These are phyloP conservation scores for Alternaria sp. DNA, from an alignment of 2,329 filamentous ascomycete species.

Conservation along the genomic window DNA sequence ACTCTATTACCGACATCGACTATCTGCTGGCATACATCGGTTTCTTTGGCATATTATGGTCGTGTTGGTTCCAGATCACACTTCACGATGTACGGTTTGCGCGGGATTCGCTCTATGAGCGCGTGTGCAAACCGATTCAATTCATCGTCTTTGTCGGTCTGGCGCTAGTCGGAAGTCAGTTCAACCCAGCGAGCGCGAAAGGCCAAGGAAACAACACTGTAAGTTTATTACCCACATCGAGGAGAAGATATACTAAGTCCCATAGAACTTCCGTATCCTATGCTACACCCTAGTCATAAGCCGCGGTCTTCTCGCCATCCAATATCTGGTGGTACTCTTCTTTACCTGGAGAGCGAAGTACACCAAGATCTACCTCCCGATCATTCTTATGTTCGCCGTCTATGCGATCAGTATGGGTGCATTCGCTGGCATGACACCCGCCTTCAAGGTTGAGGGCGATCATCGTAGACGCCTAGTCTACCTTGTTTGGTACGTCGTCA, in stretches of 20 bases:
- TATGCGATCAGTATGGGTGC: conserved; percentile 34
- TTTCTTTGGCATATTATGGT: conserved; percentile 50
- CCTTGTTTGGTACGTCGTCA: conserved; percentile 51
- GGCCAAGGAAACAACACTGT: conserved; percentile 38
- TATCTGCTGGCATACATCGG: conserved; percentile 47
- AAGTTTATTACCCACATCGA: not conserved
- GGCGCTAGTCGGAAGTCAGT: conserved; percentile 45
- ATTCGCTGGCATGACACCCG: conserved; percentile 45
- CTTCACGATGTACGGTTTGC: conserved; percentile 51
- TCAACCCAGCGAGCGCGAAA: conserved; percentile 37
- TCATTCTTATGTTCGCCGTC: conserved; percentile 39
- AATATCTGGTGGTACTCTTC: conserved; percentile 44
- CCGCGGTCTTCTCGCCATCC: conserved; percentile 39
- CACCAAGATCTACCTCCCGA: conserved; percentile 43
- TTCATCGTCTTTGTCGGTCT: conserved; percentile 48
- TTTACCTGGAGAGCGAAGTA: conserved; percentile 39
- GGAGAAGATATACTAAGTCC: conserved; percentile 4
- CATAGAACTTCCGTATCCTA: conserved; percentile 44
- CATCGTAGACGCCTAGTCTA: conserved; percentile 31
- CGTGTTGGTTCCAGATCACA: conserved; percentile 49
- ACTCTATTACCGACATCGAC: conserved; percentile 44
- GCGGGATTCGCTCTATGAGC: conserved; percentile 47
- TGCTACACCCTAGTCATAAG: conserved; percentile 46
- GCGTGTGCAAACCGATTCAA: conserved; percentile 46
- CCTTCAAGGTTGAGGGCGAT: conserved; percentile 30